Evolutionary conservation across 768 basidiomycete genomes (phyloP), one percentile per base, ranked within the genome.

Genomic region (Lactarius vividus): DNA sequence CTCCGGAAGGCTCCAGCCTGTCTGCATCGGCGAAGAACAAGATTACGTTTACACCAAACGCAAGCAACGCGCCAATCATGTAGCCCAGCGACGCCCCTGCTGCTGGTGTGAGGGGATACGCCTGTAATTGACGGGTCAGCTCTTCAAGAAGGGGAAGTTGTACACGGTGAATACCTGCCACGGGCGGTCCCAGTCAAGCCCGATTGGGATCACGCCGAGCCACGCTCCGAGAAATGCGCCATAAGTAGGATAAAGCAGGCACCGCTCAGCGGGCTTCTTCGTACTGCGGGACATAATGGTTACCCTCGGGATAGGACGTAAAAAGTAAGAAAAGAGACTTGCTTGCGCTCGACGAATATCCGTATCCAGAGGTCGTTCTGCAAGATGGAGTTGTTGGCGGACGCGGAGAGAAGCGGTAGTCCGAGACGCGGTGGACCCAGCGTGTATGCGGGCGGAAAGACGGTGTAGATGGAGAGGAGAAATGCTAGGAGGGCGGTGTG

Each of bases 171-270:
- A 40, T 61, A 92, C 94, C 89, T 98, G 96, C 96, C 96, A 98
- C 8, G 96, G 93, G 42, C 94, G 84, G 73, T 95, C 95, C 96
- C 96, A 98, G 77, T 98, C 96, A 20, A 98, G 85, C 0, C 93
- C 91, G 55, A 95, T 88, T 2, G 94, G 92, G 55, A 96, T 80
- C 11, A 84, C 85, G 18, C 94, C 95, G 16, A 83, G 40, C 96
- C 94, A 97, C 53, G 84, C 81, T 6, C 96, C 96, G 23, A 88
- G 33, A 52, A 90, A 69, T 0, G 91, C 79, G 46, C 92, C 92
- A 29, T 88, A 72, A 13, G 84, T 83, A 18, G 96, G 92, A 71
- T 92, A 94, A 20, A 96, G 83, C 26, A 96, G 74, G 0, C 87
- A 85, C 60, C 88, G 80, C 75, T 98, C 96, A 31, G 91, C 73